Evolutionary conservation across 768 basidiomycete species (phyloP).

Genomic region (Chalciporus pseudorubinellus): DNA sequence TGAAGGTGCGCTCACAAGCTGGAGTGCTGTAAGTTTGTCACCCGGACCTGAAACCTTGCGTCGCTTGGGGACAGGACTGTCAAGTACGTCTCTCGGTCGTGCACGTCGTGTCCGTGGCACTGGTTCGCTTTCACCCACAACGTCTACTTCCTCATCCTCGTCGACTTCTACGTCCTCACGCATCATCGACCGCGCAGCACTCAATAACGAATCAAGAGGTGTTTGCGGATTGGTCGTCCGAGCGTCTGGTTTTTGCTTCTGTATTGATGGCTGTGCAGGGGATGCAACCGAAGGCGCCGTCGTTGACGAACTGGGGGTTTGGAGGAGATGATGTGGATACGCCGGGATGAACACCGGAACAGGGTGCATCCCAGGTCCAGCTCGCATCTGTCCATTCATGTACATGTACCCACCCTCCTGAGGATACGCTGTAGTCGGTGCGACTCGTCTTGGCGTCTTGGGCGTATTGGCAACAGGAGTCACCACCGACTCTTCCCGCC

Average conservation of each 20-base stretch:
- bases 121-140: conserved; percentile 12
- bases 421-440: conserved; percentile 26
- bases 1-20: conserved; percentile 1
- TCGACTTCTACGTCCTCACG: conserved; percentile 32
- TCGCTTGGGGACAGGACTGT: conserved; percentile 42
- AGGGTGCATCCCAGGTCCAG: conserved; percentile 27
- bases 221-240: conserved; percentile 36
- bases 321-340: conserved; percentile 27
- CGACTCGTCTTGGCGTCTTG: conserved; percentile 30
- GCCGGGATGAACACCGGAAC: conserved; percentile 32
- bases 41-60: conserved; percentile 23
- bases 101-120: conserved; percentile 30
- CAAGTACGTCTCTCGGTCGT: conserved; percentile 20
- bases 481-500: conserved; percentile 23
- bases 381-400: conserved; percentile 24
- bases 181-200: conserved; percentile 59
- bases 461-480: conserved; percentile 23
- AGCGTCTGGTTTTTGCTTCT: conserved; percentile 16
- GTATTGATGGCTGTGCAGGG: conserved; percentile 15
- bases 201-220: conserved; percentile 58
- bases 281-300: conserved; percentile 27
- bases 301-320: conserved; percentile 33
- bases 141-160: conserved; percentile 31
- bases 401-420: conserved; percentile 30
- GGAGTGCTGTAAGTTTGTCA: conserved; percentile 10